Evolutionary conservation across 495 filamentous ascomycete species (phyloP), one percentile per base, ranked within the genome.

Genomic region (Friedmanniomyces endolithicus): DNA sequence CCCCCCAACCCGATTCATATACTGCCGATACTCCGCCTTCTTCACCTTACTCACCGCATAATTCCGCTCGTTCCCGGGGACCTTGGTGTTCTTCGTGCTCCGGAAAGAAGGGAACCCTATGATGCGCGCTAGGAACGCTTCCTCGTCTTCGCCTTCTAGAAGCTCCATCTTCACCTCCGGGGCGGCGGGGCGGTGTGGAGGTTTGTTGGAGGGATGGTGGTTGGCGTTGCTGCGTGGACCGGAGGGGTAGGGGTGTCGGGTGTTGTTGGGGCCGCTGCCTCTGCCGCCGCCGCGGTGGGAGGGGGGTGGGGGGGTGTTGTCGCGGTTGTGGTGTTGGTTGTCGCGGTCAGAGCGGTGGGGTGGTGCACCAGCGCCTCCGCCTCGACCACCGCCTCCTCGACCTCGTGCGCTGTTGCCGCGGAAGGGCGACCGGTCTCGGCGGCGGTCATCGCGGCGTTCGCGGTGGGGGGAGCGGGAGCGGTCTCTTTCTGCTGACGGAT

Each of bases 1-100:
- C 41, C 92, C 92, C 44, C 90, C 90, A n/a, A 81, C 71, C 52
- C 92, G 84, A 68, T 98, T 98, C 92, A 98, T 98, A 68, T 98
- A 98, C 78, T 98, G 92, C 65, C 92, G 75, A 65, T 96, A 96
- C 75, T 94, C 81, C 6, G 84, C 86, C 77, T 87, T 87, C 81
- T 94, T 97, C 73, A 94, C 90, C 75, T 94, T 96, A 55, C 84
- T 72, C 27, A 95, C 81, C 6, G 75, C 86, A 48, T 84, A 89
- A 51, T 87, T 79, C 63, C 95, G 78, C 65, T 72, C 70, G 54
- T 98, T 98, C 7, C 92, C 92, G 8, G 81, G 76, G 0, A 98
- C 82, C 65, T 97, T 96, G 60, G 86, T 89, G 55, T 85, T 78
- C 65, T 97, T 94, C 33, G 92, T 97, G 17, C 79, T 85, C 45